Percentiles rank a stretch among this genome's conserved stretches.
These are phyloP conservation scores for Microdochium trichocladiopsis DNA, from an alignment of 2,329 filamentous ascomycete species.

Conservation along the genomic window DNA sequence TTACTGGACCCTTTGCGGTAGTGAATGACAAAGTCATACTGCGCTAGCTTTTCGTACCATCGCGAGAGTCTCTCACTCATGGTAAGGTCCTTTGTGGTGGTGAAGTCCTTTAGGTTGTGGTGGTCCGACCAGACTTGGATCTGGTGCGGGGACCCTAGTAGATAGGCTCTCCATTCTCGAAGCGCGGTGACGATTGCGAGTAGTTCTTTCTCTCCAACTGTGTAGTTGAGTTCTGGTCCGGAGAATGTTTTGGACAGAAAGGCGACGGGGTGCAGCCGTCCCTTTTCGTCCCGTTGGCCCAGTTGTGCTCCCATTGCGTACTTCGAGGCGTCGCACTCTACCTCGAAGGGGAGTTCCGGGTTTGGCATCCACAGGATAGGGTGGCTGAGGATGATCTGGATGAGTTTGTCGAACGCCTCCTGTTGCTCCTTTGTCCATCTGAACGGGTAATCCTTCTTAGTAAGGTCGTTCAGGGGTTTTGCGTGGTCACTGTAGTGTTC, in stretches of 20 bases:
- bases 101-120: conserved; percentile 17
- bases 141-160: conserved; percentile 6
- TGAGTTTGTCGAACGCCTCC: conserved; percentile 1
- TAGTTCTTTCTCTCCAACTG: conserved; percentile 26
- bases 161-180: conserved; percentile 13
- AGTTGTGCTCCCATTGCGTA: conserved; percentile 4
- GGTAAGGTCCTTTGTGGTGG: conserved; percentile 9
- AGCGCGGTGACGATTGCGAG: conserved; percentile 20
- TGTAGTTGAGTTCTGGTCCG: conserved; percentile 16
- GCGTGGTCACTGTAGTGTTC: conserved; percentile 10
- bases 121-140: conserved; percentile 8
- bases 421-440: not conserved
- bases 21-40: too few relatives aligned
- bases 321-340: conserved; percentile 16
- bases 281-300: not conserved
- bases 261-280: conserved; percentile 4
- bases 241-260: conserved; percentile 9
- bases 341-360: conserved; percentile 2
- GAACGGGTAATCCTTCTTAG: conserved; percentile 3
- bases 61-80: too few relatives aligned
- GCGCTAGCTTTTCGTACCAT: too few relatives aligned
- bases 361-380: conserved; percentile 1
- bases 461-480: conserved; percentile 8
- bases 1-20: too few relatives aligned
- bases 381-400: not conserved